Percentiles rank a stretch among this genome's conserved stretches.
Conservation (phyloP, 257 asterid species). For the Orobanche coerulescens region DNA sequence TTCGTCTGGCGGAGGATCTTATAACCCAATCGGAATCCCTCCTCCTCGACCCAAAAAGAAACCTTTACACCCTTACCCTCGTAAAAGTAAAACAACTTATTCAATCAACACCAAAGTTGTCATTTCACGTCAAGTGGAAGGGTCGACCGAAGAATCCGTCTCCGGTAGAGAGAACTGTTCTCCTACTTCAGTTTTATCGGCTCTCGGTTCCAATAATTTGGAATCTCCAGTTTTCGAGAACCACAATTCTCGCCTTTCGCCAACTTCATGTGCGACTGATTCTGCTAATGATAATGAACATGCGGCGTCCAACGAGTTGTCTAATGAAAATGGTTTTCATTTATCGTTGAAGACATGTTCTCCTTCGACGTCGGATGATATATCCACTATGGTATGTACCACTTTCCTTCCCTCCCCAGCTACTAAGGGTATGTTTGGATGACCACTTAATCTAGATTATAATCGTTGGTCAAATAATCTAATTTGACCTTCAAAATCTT, state of each 20-base stretch:
- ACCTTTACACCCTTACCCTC: constrained; percentile 83
- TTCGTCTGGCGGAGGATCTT: constrained; percentile 40
- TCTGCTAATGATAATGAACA: constrained; percentile 41
- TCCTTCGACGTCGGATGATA: constrained; percentile 19
- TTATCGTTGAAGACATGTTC: constrained; percentile 26
- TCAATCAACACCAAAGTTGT: constrained; percentile 14
- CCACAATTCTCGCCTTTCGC: constrained; percentile 42
- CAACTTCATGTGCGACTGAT: constrained; percentile 40
- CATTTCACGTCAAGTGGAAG: constrained; percentile 29
- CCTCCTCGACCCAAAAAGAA: constrained; percentile 97
- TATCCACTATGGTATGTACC: constrained; percentile 38
- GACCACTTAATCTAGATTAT: too few species aligned
- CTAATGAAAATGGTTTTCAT: constrained; percentile 25
- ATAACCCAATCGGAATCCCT: constrained; percentile 56
- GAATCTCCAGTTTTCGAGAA: constrained; percentile 34
- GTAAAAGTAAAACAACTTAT: constrained; percentile 52
- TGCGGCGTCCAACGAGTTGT: constrained; percentile 28
- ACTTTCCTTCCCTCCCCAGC: not conserved
- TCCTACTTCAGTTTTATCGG: constrained; percentile 70
- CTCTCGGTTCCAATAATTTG: constrained; percentile 36
- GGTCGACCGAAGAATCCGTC: constrained; percentile 16
- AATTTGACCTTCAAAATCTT: too few species aligned
- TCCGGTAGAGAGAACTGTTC: constrained; percentile 43
- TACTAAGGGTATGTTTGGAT: too few species aligned
- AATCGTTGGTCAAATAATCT: too few species aligned